Base-by-base conservation (phyloP, 2,329 filamentous ascomycete species). In the Fusarium sp. region DNA sequence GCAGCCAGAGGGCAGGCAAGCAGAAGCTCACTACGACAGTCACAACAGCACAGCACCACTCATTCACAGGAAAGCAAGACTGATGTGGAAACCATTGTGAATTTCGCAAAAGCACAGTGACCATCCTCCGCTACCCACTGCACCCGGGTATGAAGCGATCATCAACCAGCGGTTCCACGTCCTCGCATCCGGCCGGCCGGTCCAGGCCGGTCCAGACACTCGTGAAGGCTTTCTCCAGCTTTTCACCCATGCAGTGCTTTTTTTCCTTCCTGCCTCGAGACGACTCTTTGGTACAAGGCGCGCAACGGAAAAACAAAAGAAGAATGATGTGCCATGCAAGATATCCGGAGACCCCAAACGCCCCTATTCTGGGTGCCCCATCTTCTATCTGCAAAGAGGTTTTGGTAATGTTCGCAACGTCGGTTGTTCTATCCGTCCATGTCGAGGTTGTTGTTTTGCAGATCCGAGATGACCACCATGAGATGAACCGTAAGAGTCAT, bases 291-390 rank as follows among this genome's bases (percentile, higher is more conserved):
- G 79, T 81, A 82, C 80, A 84, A 83, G 82, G 79, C 78, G 77
- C 78, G 78, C 76, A 78, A 79, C 76, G 78, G 79, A 83, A 83
- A 84, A 83, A 84, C 80, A 82, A 85, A 82, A 78, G 78, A 78
- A 79, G 75, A 79, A 82, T 79, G 79, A 82, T 82, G 78, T 84
- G 83, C 86, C 85, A 90, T 92, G 91, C 90, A 89, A 92, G 91
- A 93, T 93, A 93, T 93, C 91, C 91, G 91, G 91, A 83, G 80
- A 90, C 86, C 87, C 89, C 87, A 88, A 90, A 93, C 91, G 90
- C 91, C 90, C 89, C 84, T 85, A 83, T 82, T 86, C 81, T 85
- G 84, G 85, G 84, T 86, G 85, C 83, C 89, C 88, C 88, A 89
- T 91, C 89, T 90, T 91, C 89, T 91, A 91, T 90, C 90, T 89